Conservation (phyloP, 129 eudicot genomes). For the Saussurea involucrata region DNA sequence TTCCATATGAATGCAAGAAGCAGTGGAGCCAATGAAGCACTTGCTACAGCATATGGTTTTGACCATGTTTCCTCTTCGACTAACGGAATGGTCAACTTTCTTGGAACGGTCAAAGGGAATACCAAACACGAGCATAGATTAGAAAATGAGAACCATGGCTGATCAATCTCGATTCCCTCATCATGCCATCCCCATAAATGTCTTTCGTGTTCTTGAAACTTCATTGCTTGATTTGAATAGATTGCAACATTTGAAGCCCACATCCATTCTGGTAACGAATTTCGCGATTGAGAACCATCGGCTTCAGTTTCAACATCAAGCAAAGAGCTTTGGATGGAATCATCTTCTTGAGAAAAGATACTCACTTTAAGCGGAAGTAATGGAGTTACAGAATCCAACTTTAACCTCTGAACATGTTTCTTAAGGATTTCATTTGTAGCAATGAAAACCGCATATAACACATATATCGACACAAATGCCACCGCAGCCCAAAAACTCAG, state of each 20-base stretch:
- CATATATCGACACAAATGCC: slow-evolving; percentile 66
- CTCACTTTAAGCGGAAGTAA: slow-evolving; percentile 79
- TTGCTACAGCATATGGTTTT: slow-evolving; percentile 66
- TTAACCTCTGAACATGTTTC: slow-evolving; percentile 69
- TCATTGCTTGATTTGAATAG: slow-evolving; percentile 63
- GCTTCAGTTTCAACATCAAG: slow-evolving; percentile 57
- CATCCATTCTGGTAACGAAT: slow-evolving; percentile 95
- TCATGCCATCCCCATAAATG: slow-evolving; percentile 93
- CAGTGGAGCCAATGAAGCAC: slow-evolving; percentile 73
- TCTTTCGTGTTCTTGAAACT: slow-evolving; percentile 62
- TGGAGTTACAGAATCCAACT: slow-evolving; percentile 69
- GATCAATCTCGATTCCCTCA: slow-evolving; percentile 49
- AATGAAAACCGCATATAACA: slow-evolving; percentile 70
- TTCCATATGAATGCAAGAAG: slow-evolving; percentile 69
- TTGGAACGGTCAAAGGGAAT: slow-evolving; percentile 64
- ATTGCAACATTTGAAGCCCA: slow-evolving; percentile 98
- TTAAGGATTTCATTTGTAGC: slow-evolving; percentile 78
- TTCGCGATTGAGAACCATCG: slow-evolving; percentile 34
- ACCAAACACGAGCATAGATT: slow-evolving; percentile 53
- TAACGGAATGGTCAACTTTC: slow-evolving; percentile 83
- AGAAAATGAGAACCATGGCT: slow-evolving; percentile 47
- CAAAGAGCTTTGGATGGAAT: slow-evolving; percentile 64
- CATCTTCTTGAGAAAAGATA: slow-evolving; percentile 62
- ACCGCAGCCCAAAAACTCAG: slow-evolving; percentile 64
- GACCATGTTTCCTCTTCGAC: slow-evolving; percentile 95